These are phyloP conservation scores for Fusarium floridanum DNA, from an alignment of 2,329 filamentous ascomycete species.

Conservation along the genomic window DNA sequence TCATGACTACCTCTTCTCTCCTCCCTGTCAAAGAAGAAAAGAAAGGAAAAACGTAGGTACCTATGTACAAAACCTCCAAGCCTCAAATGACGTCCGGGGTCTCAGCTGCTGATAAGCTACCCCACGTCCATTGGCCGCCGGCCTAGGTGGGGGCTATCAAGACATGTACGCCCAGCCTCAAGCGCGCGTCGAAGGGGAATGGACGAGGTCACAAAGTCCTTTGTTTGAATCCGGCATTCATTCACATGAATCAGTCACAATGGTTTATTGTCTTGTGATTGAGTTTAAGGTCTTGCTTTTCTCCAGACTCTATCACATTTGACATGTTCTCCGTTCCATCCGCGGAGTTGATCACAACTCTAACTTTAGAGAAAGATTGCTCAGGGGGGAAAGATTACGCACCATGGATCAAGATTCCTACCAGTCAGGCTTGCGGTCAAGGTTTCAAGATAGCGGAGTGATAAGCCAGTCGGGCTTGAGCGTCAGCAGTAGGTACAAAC, in stretches of 20 bases:
- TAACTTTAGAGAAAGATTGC: neutral
- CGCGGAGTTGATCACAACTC: neutral
- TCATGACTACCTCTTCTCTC: neutral
- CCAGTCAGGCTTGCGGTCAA: neutral
- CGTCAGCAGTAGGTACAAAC: neutral
- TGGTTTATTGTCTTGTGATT: neutral
- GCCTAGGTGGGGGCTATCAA: conserved; percentile 40
- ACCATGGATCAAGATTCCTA: neutral
- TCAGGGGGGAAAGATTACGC: neutral
- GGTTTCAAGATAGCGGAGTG: neutral
- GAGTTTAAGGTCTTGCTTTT: neutral
- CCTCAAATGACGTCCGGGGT: conserved; percentile 23
- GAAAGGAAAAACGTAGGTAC: conserved; percentile 22
- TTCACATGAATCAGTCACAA: neutral
- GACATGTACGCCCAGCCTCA: conserved; percentile 28
- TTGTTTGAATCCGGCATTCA: neutral
- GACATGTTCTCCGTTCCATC: neutral
- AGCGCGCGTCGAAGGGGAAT: conserved; percentile 1
- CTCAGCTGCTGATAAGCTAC: conserved; percentile 45
- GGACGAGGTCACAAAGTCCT: conserved; percentile 5
- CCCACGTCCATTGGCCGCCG: conserved; percentile 40
- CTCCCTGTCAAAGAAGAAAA: conserved; percentile 8
- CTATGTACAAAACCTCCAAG: conserved; percentile 4
- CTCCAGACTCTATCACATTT: neutral
- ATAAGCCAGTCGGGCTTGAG: neutral